Evolutionary conservation across 2,329 filamentous ascomycete genomes (phyloP).

Genomic region (Alternaria brassicicola): DNA sequence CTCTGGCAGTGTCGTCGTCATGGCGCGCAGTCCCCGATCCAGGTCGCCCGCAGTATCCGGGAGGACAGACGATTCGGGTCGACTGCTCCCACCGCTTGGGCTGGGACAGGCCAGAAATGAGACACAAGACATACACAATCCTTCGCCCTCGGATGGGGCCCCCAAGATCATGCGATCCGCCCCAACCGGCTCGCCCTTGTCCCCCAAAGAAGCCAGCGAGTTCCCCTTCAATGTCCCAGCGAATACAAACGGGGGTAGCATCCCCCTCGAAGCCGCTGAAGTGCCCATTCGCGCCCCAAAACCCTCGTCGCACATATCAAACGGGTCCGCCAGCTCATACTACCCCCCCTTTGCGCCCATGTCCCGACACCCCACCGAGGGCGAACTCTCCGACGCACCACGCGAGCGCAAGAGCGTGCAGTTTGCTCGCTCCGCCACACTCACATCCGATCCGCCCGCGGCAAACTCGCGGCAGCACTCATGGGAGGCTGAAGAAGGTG

Average conservation of each 20-base stretch:
- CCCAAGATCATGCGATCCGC: constrained; percentile 40
- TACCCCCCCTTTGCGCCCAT: constrained; percentile 42
- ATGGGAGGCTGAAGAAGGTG: constrained; percentile 66
- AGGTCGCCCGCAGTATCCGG: constrained; percentile 25
- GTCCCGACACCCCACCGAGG: constrained; percentile 42
- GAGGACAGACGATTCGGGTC: constrained; percentile 24
- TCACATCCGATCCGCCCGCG: constrained; percentile 50
- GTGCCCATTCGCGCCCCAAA: constrained; percentile 24
- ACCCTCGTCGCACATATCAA: constrained; percentile 28
- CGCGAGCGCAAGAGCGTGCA: constrained; percentile 72
- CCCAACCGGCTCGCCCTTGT: constrained; percentile 38
- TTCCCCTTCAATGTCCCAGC: constrained; percentile 45
- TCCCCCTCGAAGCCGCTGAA: constrained; percentile 25
- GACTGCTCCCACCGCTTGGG: constrained; percentile 36
- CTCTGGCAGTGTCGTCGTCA: constrained; percentile 9
- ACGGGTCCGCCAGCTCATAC: constrained; percentile 32
- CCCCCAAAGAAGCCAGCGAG: constrained; percentile 38
- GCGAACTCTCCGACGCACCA: constrained; percentile 39
- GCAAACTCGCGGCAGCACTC: constrained; percentile 68
- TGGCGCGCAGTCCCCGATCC: constrained; percentile 33
- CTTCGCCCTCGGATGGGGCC: constrained; percentile 26
- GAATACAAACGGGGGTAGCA: constrained; percentile 23
- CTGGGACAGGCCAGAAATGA: constrained; percentile 25
- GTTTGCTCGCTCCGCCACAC: constrained; percentile 62
- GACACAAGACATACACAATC: constrained; percentile 21